Evolutionary conservation across 2,329 filamentous ascomycete genomes (phyloP), one percentile per base, ranked within the genome.

Genomic region (Aspergillus fumigatiaffinis): DNA sequence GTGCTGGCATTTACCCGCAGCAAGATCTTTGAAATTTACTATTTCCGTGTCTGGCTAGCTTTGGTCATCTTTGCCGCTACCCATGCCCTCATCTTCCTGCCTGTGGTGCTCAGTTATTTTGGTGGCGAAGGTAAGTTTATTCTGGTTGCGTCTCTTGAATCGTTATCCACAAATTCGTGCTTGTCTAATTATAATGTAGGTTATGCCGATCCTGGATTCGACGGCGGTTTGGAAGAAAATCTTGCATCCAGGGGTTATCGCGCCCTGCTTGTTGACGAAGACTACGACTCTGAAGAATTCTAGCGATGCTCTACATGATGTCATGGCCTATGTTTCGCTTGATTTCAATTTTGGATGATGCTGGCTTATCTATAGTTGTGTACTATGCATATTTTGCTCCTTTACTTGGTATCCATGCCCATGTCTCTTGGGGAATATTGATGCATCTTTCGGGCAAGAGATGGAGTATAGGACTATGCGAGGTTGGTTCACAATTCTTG

Each of bases 1-100:
- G 94, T 99, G 38, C 80, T 99, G 21, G 94, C 94, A 0, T 99
- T 97, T 69, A 99, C 94, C 7, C 82, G 90, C 52, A 96, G 91
- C 74, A 99, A 97, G 84, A 99, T 99, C 70, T 99, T 99, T 68
- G 95, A 99, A 79, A 91, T 99, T 57, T 99, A 99, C 77, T 99
- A 99, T 76, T 99, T 99, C 82, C 85, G 94, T 47, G 90, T 99
- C 47, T 99, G 94, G 94, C 79, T 97, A 20, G 89, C 92, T 6
- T 83, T 99, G 54, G 92, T 99, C 10, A 73, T 95, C 9, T 93
- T 96, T 73, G 95, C 92, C 2, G 91, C 91, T 7, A 82, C 87
- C 9, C 94, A 99, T 73, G 91, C 94, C 0, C 80, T 99, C 50
- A 84, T 99, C 7, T 96, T 97, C 73, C 78, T 99, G 66, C 94